Percentiles rank a stretch among this genome's conserved stretches.
These are phyloP conservation scores for Quercus gilva DNA, from an alignment of 306 rosid genomes.

Conservation along the genomic window DNA sequence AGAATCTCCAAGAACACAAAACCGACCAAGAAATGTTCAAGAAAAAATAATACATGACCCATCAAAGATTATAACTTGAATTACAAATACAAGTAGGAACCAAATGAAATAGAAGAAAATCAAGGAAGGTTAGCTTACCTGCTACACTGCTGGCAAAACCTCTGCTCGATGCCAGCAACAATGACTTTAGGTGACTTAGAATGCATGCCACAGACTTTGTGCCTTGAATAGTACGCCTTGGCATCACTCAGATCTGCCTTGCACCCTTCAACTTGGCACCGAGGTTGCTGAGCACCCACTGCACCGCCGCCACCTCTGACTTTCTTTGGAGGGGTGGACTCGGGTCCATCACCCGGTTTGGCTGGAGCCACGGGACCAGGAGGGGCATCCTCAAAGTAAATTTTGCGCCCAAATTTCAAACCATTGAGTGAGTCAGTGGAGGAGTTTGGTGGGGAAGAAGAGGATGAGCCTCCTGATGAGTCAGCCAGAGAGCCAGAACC, in stretches of 20 bases:
- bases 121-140: slow-evolving; percentile 29
- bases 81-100: background rate
- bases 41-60: slow-evolving; percentile 4
- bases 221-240: slow-evolving; percentile 88
- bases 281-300: slow-evolving; percentile 58
- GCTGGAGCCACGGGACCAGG: slow-evolving; percentile 31
- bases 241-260: slow-evolving; percentile 79
- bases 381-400: slow-evolving; percentile 68
- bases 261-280: slow-evolving; percentile 97
- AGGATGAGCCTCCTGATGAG: slow-evolving; percentile 43
- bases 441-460: slow-evolving; percentile 50
- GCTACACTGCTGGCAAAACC: slow-evolving; percentile 99
- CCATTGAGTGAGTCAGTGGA: slow-evolving; percentile 67
- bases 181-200: slow-evolving; percentile 77
- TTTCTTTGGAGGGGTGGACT: slow-evolving; percentile 42
- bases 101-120: background rate
- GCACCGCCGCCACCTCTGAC: slow-evolving; percentile 39
- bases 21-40: background rate
- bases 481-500: slow-evolving; percentile 53
- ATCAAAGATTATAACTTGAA: background rate
- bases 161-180: slow-evolving; percentile 73
- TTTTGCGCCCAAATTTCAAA: slow-evolving; percentile 66
- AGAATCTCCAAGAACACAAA: background rate
- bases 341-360: slow-evolving; percentile 32
- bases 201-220: slow-evolving; percentile 83